Base-by-base conservation (phyloP, 495 filamentous ascomycete species). In the Cetradonia linearis region DNA sequence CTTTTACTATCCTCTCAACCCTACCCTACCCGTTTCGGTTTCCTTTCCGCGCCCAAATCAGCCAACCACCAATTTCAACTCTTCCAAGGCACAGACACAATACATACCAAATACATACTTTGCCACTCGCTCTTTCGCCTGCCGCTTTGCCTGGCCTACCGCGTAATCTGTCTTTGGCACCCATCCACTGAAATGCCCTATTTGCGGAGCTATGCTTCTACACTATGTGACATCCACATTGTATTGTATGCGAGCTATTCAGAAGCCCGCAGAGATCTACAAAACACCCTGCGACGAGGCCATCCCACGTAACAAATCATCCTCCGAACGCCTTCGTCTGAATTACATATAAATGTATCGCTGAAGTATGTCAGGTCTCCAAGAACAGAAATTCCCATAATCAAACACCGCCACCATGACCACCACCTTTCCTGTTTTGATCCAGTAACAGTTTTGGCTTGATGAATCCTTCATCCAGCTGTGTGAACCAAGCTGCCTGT, bases 381-480 rank as follows among this genome's bases (percentile, higher is more conserved):
- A 52, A 36, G 16, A 8, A 27, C 20, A 2, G 16, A 9, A 46
- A 0, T 4, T 6, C 27, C 38, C 23, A 10, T 31, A 20, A 20
- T 53, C 56, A 54, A 46, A 61, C 53, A 56, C 66, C 64, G 36
- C 66, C 65, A 18, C 66, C 66, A 34, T 66, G 66, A 55, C 63
- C 66, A 31, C 66, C 64, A 20, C 66, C 66, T 38, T 66, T 68
- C 38, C 60, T 50, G 40, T 68, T 68, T 38, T 84, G 84, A 75
- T 97, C 92, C 40, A 98, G 79, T 59, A 98, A 71, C 57, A 98
- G 76, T 65, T 82, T 89, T 11, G 93, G 93, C 77, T 98, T 98
- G 70, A 98, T 94, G 71, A 88, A 97, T 33, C 88, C 89, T 70
- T 98, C 93, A 71, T 98, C 93, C 56, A 98, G 73, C 71, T 96